Percentiles rank a stretch among this genome's conserved stretches.
phyloP scores from a whole-genome alignment of 2,329 filamentous ascomycete species.

The Paramyrothecium sp. region DNA sequence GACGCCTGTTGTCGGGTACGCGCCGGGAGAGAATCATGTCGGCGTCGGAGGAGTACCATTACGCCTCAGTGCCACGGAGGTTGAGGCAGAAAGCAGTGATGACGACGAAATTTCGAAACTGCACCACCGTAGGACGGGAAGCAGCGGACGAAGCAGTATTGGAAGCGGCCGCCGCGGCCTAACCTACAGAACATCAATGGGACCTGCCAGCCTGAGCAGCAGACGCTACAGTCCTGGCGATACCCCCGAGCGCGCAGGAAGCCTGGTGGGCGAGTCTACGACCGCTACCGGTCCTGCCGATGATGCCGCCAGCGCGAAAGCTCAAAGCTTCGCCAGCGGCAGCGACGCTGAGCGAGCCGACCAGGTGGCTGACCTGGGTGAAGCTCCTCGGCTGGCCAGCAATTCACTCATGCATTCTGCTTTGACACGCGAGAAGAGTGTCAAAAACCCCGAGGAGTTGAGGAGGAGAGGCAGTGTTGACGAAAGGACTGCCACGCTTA shows the following conservation, averaged over 20 bases:
- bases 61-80: slow-evolving; percentile 90
- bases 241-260: slow-evolving; percentile 55
- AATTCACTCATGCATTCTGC: slow-evolving; percentile 59
- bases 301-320: slow-evolving; percentile 44
- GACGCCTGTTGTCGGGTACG: slow-evolving; percentile 74
- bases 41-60: slow-evolving; percentile 80
- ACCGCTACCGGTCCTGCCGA: slow-evolving; percentile 27
- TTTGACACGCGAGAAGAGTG: slow-evolving; percentile 62
- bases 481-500: slow-evolving; percentile 76
- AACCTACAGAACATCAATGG: slow-evolving; percentile 51
- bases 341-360: slow-evolving; percentile 63
- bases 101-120: slow-evolving; percentile 59
- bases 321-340: slow-evolving; percentile 51
- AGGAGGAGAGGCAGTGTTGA: slow-evolving; percentile 78
- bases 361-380: slow-evolving; percentile 53
- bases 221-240: slow-evolving; percentile 52
- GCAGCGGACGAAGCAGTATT: slow-evolving; percentile 71
- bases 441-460: slow-evolving; percentile 69
- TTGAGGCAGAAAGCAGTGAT: slow-evolving; percentile 83
- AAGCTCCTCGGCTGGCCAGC: slow-evolving; percentile 49
- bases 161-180: slow-evolving; percentile 49
- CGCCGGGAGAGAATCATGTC: slow-evolving; percentile 72
- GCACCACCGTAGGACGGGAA: slow-evolving; percentile 70
- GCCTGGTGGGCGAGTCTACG: slow-evolving; percentile 44
- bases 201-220: slow-evolving; percentile 36